Base-by-base conservation (phyloP, 2,329 filamentous ascomycete genomes). In the Beauveria sp. region DNA sequence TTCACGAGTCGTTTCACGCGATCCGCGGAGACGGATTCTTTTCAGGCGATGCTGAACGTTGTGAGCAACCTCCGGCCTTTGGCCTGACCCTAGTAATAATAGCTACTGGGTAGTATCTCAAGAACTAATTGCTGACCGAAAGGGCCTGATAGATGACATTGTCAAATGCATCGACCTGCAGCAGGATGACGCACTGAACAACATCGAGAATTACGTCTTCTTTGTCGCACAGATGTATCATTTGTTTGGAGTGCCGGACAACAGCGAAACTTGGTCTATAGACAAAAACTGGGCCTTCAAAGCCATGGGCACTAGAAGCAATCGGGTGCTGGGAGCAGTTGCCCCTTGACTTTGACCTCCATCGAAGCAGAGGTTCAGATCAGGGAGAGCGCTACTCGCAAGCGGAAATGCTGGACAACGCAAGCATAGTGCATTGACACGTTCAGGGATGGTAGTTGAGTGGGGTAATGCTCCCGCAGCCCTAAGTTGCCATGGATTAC, bases 151-250 rank as follows among this genome's bases (percentile, higher is more conserved):
- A 54, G 52, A 54, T 43, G 52, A 54, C 20, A 41, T 54, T 18
- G 52, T 5, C 40, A 2, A 3, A 6, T 43, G 30, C 10, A 10
- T 2, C 30, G 3, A 12, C 10, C 10, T 34, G 10, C 5, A 34
- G 30, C 30, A 34, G 30, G 30, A 34, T 0, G 30, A 34, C 0
- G 30, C 40, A n/a, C n/a, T 24, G 14, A 20, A 3, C 0, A 59
- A 59, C 22, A 48, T 47, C 22, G 57, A 59, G 34, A 59, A 44
- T 18, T 59, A 28, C 9, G 48, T 59, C 40, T 59, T 59, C 40
- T 59, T 59, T 12, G 30, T 59, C n/a, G 48, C 48, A 0, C 57
- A 59, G 16, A 59, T 59, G 57, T 26, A 53, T 46, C 57, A 46
- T n/a, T 0, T 59, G 47, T 46, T 26, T 44, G 57, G 30, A 34